Conservation (phyloP, 768 basidiomycete genomes). For the Erythrobasidium yunnanense region DNA sequence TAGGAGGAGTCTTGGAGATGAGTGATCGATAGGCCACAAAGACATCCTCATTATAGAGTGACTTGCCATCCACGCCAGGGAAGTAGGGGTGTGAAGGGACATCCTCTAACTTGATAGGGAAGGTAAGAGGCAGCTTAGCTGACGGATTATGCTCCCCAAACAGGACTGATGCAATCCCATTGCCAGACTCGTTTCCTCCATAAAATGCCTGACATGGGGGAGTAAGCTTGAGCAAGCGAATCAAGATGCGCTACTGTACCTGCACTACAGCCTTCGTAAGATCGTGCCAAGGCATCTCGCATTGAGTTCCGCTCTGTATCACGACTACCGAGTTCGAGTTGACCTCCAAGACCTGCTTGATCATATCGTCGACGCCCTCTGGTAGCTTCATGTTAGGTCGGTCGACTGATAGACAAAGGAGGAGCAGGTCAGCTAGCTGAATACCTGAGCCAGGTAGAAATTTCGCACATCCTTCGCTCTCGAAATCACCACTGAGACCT, state of each 20-base stretch:
- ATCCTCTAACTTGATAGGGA: slow-evolving; percentile 28
- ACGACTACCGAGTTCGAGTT: slow-evolving; percentile 36
- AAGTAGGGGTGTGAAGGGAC: slow-evolving; percentile 40
- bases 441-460: no score
- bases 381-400: slow-evolving; percentile 33
- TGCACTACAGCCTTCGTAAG: slow-evolving; percentile 37
- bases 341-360: slow-evolving; percentile 36
- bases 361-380: slow-evolving; percentile 34
- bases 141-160: slow-evolving; percentile 55
- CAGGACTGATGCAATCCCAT: slow-evolving; percentile 52
- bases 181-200: slow-evolving; percentile 49
- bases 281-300: slow-evolving; percentile 51
- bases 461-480: slow-evolving; percentile 34
- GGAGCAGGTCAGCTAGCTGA: no score
- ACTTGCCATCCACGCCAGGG: background rate
- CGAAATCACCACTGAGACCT: slow-evolving; percentile 22
- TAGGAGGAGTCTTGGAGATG: slow-evolving; percentile 39
- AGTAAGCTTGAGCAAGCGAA: background rate
- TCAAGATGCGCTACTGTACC: background rate
- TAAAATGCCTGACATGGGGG: background rate
- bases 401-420: no score
- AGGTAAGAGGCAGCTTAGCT: slow-evolving; percentile 47
- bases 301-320: slow-evolving; percentile 42
- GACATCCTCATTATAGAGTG: slow-evolving; percentile 37
- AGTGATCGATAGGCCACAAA: slow-evolving; percentile 39